These are phyloP conservation scores for Rhodofomes roseus DNA, from an alignment of 1,284 basidiomycete species.

Conservation along the genomic window DNA sequence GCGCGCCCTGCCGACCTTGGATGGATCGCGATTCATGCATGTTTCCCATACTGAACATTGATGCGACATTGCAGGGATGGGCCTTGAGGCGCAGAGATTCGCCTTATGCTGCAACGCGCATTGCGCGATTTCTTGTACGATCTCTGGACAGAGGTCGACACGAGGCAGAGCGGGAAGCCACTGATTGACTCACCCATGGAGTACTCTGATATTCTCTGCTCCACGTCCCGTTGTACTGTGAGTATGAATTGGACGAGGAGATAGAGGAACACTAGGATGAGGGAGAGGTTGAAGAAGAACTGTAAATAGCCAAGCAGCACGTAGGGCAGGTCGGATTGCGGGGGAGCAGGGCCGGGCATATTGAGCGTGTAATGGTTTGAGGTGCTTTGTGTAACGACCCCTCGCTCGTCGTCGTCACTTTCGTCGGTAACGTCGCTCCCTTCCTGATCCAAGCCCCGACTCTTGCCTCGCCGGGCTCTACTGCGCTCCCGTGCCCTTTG, in stretches of 20 bases:
- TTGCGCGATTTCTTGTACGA: conserved; percentile 85
- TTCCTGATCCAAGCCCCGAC: conserved; percentile 31
- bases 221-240: conserved; percentile 88
- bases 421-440: conserved; percentile 36
- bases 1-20: conserved; percentile 82
- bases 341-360: conserved; percentile 54
- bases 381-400: conserved; percentile 48
- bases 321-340: conserved; percentile 63
- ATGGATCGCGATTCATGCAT: conserved; percentile 96
- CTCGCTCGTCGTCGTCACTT: conserved; percentile 23
- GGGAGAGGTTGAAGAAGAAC: conserved; percentile 90
- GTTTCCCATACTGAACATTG: conserved; percentile 88
- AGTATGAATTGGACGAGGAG: conserved; percentile 82
- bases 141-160: conserved; percentile 23
- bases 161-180: not conserved
- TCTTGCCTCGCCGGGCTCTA: conserved; percentile 23
- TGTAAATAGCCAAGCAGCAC: conserved; percentile 87
- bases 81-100: conserved; percentile 76
- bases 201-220: conserved; percentile 85
- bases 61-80: conserved; percentile 81
- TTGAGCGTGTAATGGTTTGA: conserved; percentile 81
- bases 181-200: conserved; percentile 68
- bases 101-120: conserved; percentile 78
- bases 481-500: conserved; percentile 41
- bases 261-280: conserved; percentile 84